Conservation (phyloP, 1,284 basidiomycete species). For the Microbotryum violaceum region DNA sequence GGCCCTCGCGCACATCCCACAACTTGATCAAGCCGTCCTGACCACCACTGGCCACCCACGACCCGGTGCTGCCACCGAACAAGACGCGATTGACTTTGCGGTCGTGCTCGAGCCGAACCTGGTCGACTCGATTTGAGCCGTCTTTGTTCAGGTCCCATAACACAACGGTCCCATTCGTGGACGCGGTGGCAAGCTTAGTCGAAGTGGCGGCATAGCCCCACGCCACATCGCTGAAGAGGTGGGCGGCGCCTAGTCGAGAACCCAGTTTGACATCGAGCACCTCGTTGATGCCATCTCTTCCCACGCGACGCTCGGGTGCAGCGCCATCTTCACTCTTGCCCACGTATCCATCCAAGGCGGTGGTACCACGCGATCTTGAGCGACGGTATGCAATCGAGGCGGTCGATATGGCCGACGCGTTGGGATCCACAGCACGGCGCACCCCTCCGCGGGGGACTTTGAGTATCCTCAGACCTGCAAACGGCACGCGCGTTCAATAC, state of each 20-base stretch:
- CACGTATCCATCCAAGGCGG: background rate
- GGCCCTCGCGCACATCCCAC: constrained; percentile 28
- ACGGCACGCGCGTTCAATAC: background rate
- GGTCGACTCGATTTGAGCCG: constrained; percentile 18
- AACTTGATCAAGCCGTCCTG: constrained; percentile 32
- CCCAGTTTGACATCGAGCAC: constrained; percentile 15
- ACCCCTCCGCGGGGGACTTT: constrained; percentile 16
- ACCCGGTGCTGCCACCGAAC: constrained; percentile 28
- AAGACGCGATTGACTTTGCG: constrained; percentile 28
- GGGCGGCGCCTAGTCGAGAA: constrained; percentile 19
- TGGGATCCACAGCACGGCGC: background rate
- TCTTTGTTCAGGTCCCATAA: constrained; percentile 29
- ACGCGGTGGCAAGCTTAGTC: constrained; percentile 27
- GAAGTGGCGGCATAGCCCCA: constrained; percentile 29
- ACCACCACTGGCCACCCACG: constrained; percentile 29
- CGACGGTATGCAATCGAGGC: constrained; percentile 19
- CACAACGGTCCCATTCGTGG: constrained; percentile 28
- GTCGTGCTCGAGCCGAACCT: constrained; percentile 29
- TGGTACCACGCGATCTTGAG: constrained; percentile 20
- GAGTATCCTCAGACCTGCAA: constrained; percentile 20
- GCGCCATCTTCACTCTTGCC: background rate
- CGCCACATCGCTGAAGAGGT: constrained; percentile 25
- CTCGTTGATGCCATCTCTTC: constrained; percentile 17
- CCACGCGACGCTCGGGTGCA: background rate
- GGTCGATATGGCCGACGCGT: background rate